Evolutionary conservation across 768 basidiomycete species (phyloP).

Genomic region (Sporobolomyces phaffii): DNA sequence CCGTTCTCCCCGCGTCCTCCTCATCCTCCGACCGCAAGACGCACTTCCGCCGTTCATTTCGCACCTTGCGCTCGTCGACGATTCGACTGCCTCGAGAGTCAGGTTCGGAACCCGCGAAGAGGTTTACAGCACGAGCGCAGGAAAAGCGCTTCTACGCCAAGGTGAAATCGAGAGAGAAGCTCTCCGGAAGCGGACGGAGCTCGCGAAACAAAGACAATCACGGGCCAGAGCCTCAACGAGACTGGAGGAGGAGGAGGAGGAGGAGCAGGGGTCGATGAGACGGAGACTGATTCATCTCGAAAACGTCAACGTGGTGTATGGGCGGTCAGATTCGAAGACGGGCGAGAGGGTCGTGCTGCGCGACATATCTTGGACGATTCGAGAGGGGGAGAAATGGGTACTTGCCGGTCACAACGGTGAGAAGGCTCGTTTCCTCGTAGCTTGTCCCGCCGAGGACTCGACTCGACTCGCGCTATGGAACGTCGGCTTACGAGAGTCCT

Average conservation of each 20-base stretch:
- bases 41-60: constrained; percentile 66
- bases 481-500: not conserved
- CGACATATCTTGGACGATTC: constrained; percentile 73
- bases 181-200: not conserved
- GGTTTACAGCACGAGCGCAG: not conserved
- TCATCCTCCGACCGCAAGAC: constrained; percentile 66
- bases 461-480: not conserved
- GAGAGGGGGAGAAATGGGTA: constrained; percentile 79
- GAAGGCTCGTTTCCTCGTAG: too few species aligned
- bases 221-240: too few species aligned
- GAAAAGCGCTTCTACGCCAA: not conserved
- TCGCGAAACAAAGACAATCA: too few species aligned
- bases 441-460: too few species aligned
- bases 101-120: constrained; percentile 7
- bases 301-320: constrained; percentile 62
- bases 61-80: constrained; percentile 53
- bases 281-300: constrained; percentile 43
- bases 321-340: constrained; percentile 46
- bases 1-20: constrained; percentile 57
- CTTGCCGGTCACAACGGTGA: constrained; percentile 79
- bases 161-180: not conserved
- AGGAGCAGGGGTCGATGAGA: constrained; percentile 55
- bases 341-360: constrained; percentile 51
- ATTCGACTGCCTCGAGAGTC: not conserved
- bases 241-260: not conserved